Base-by-base conservation (phyloP, 305 asterid genomes). In the Solanum hybrid region DNA sequence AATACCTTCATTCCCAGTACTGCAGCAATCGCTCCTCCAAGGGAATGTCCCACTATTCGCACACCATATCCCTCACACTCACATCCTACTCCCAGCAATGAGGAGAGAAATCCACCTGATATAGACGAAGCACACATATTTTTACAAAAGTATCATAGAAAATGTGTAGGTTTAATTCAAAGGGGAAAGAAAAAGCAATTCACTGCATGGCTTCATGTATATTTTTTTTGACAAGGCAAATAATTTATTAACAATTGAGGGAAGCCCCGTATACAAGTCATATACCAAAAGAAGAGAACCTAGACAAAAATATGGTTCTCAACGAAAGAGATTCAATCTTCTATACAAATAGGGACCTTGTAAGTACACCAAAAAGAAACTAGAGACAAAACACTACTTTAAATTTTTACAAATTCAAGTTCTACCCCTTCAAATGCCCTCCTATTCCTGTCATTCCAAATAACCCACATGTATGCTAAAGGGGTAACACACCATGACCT, bases 1-100 rank as follows among this genome's bases (percentile, higher is more conserved):
- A 89, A 40, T 89, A 88, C 91, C 91, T 82, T 89, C 29, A 91
- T 31, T 74, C 93, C 93, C 18, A 91, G 69, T 86, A 91, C 51
- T 57, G 93, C 86, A 84, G 93, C 93, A 84, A 91, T 91, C 28
- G 91, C 89, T 69, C 91, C 93, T 88, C 92, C 93, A 39, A 91
- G 93, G 83, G 93, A 91, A 86, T 91, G 93, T 79, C 93, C 93
- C 24, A 91, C 93, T 64, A 91, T 88, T 64, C 88, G 90, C 46
- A 91, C 46, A 57, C 89, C 89, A 88, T 91, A 91, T 64, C 91
- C 92, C 13, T 89, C 90, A 85, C 93, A 90, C 79, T 91, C 93
- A 31, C 91, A 87, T 76, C 93, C 88, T 36, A 71, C 71, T 75
- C 90, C 90, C 71, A 91, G 82, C 87, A 91, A 86, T 20, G 91